Base-by-base conservation (phyloP, 305 asterid genomes). In the Fraxinus latifolia region DNA sequence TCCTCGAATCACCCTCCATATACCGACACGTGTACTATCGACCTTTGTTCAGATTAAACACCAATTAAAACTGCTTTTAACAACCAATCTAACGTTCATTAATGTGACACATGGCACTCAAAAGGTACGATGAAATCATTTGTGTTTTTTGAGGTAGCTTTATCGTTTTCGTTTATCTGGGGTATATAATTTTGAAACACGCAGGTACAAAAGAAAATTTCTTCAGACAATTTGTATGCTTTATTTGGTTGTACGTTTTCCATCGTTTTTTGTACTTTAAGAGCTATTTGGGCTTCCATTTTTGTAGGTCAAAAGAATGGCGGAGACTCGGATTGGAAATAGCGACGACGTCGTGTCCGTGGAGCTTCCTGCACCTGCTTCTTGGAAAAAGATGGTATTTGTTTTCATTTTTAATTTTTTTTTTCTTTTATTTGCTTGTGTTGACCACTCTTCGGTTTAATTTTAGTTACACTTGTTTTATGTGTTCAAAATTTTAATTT, bases 361-460 rank as follows among this genome's bases (percentile, higher is more conserved):
- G 50, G 74, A 67, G 37, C 74, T 67, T 67, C 74, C 74, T 11
- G 92, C 93, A 50, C 93, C 92, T 83, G 87, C 85, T 84, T 82
- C 92, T 6, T 91, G 92, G 92, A 91, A 91, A 50, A 91, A 95
- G 90, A 44, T 93, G 97, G 97, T 95, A 91, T 36, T 23, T 73
- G 32, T 2, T 12, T 7, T 25, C 29, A 0, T 21, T 0, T 14
- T 9, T 76, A 3, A 4, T 68, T 31, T 1, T 1, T 42, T 42
- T 50, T 50, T 5, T n/a, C 62, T 53, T 53, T 53, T 53, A n/a
- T 53, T n/a, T 53, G 65, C 65, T 53, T 68, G 1, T 0, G 3
- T 60, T 42, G 58, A 27, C 7, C 7, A 15, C n/a, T 23, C 25
- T 55, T 12, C 19, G 32, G 75, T 44, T 32, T 31, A 1, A 21